Evolutionary conservation across 2,329 filamentous ascomycete species (phyloP).

Genomic region (Colletotrichum sp.): DNA sequence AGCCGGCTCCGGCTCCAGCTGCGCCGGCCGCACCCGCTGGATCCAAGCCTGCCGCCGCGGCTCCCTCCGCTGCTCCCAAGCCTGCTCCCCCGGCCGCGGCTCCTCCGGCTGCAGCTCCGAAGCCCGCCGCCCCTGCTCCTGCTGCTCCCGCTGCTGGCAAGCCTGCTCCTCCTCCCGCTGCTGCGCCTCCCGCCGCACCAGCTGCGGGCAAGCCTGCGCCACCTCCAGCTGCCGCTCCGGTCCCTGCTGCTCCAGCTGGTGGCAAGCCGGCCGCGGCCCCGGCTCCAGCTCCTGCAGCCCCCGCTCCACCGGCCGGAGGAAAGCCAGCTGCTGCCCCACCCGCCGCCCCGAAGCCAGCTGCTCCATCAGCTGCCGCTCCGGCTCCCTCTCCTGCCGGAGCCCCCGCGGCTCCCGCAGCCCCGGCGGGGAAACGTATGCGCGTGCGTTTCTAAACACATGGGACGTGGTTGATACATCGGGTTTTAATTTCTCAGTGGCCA

Average conservation of each 20-base stretch:
- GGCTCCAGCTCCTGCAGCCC: background rate
- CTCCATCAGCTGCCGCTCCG: background rate
- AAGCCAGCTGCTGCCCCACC: background rate
- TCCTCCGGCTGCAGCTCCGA: background rate
- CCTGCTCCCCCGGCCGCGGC: background rate
- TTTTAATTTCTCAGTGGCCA: background rate
- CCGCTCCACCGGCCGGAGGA: background rate
- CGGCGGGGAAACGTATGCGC: background rate
- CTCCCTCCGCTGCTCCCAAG: background rate
- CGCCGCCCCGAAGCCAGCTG: background rate
- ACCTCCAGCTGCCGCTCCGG: background rate
- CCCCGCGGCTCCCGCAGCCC: background rate
- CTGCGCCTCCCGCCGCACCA: background rate
- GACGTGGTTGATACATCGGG: too few relatives aligned
- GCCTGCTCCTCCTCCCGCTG: background rate
- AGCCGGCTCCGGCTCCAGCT: background rate
- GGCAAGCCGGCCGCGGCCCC: background rate
- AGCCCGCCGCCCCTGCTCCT: background rate
- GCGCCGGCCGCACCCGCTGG: background rate
- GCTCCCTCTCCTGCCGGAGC: background rate
- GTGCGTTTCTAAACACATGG: background rate
- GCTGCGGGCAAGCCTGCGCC: background rate
- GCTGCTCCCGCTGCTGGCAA: background rate
- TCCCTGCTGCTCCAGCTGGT: background rate
- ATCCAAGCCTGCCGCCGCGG: background rate